These are phyloP conservation scores for Cucurbita argyrosperma DNA, from an alignment of 306 rosid species.

Conservation along the genomic window DNA sequence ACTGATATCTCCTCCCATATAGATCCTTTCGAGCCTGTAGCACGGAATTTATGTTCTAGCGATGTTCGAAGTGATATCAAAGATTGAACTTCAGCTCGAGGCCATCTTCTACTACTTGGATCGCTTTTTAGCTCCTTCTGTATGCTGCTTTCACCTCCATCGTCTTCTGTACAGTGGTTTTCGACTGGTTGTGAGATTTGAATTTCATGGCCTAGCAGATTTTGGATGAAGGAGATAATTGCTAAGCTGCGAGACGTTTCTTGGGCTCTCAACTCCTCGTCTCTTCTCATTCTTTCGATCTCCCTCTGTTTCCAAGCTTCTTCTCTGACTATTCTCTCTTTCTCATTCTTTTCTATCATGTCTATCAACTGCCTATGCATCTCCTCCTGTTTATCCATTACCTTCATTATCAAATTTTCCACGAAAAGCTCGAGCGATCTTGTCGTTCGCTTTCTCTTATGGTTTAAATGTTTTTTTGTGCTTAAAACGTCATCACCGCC, in stretches of 20 bases:
- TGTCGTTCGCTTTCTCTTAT: slow-evolving; percentile 32
- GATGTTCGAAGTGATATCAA: slow-evolving; percentile 46
- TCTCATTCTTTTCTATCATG: slow-evolving; percentile 52
- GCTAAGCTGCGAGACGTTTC: slow-evolving; percentile 56
- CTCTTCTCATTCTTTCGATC: slow-evolving; percentile 45
- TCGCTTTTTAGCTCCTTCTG: slow-evolving; percentile 20
- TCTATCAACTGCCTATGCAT: slow-evolving; percentile 62
- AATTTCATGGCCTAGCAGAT: slow-evolving; percentile 32
- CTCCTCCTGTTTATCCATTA: slow-evolving; percentile 70
- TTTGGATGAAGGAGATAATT: slow-evolving; percentile 47
- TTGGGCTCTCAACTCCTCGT: slow-evolving; percentile 49
- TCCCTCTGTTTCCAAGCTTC: slow-evolving; percentile 65
- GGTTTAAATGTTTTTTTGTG: slow-evolving; percentile 7
- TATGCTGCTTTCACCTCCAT: slow-evolving; percentile 15
- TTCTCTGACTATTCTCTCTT: slow-evolving; percentile 57
- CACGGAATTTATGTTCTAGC: slow-evolving; percentile 33
- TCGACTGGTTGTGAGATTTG: slow-evolving; percentile 27
- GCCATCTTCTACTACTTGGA: slow-evolving; percentile 47
- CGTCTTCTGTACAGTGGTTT: slow-evolving; percentile 22
- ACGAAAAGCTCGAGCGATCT: slow-evolving; percentile 37
- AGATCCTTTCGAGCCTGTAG: slow-evolving; percentile 30
- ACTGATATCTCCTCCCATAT: slow-evolving; percentile 73
- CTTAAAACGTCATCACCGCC: slow-evolving; percentile 10
- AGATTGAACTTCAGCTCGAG: slow-evolving; percentile 51
- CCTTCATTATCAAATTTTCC: slow-evolving; percentile 37